Evolutionary conservation across 116 monocot genomes (phyloP).

Genomic region (Cymodocea nodosa): DNA sequence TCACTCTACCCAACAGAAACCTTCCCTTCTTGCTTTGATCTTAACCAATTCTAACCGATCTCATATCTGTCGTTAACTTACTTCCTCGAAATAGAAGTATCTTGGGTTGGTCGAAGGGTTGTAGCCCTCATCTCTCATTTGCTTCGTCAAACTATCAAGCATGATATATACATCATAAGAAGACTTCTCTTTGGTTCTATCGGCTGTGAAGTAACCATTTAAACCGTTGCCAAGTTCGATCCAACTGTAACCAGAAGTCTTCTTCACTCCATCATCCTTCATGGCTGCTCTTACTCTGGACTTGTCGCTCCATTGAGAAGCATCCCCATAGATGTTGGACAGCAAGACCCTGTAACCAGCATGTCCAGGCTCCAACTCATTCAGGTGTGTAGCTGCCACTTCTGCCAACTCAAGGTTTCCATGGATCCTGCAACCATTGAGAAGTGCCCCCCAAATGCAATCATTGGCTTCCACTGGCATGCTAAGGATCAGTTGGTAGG

Average conservation of each 20-base stretch:
- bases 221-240: conserved; percentile 39
- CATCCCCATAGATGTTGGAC: conserved; percentile 62
- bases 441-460: conserved; percentile 54
- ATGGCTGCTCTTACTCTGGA: conserved; percentile 27
- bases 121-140: conserved; percentile 21
- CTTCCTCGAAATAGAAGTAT: neutral
- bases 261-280: conserved; percentile 52
- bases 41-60: too few species aligned
- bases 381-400: conserved; percentile 32
- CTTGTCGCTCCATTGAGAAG: conserved; percentile 38
- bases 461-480: conserved; percentile 65
- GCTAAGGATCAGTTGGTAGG: conserved; percentile 38
- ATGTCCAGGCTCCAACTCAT: conserved; percentile 47
- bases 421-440: conserved; percentile 55
- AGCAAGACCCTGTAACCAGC: conserved; percentile 62
- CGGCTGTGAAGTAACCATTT: conserved; percentile 38
- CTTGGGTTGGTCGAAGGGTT: neutral
- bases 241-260: conserved; percentile 28
- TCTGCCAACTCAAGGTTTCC: conserved; percentile 51
- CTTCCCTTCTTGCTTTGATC: too few species aligned
- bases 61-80: neutral
- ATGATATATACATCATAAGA: neutral
- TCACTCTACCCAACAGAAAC: too few species aligned
- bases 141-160: conserved; percentile 4
- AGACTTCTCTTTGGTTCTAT: conserved; percentile 25